phyloP scores from a whole-genome alignment of 73 alveolate species.

The Breviolum minutum region DNA sequence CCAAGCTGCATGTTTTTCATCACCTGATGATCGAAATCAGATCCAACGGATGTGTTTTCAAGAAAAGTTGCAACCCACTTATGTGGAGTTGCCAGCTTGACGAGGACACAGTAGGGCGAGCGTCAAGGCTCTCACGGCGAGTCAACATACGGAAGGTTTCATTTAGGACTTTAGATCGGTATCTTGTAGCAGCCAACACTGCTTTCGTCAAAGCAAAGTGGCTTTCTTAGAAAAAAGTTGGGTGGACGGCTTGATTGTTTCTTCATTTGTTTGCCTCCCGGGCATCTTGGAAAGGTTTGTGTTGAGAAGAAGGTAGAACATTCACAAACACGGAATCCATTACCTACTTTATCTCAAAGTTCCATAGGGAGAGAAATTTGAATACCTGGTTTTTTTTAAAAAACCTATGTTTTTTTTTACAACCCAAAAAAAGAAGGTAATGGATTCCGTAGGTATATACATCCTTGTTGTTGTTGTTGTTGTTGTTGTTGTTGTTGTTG shows the following conservation, averaged over 20 bases:
- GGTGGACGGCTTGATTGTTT: neutral
- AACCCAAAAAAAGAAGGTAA: slow-evolving; percentile 19
- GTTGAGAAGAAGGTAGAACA: neutral
- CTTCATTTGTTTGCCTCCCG: neutral
- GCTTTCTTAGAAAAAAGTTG: neutral
- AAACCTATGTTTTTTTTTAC: neutral
- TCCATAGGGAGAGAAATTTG: too few relatives aligned
- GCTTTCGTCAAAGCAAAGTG: neutral
- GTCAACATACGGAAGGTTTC: neutral
- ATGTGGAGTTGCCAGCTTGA: neutral
- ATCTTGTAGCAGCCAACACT: neutral
- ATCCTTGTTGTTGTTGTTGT: neutral
- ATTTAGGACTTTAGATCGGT: neutral
- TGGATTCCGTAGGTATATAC: neutral
- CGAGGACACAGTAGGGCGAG: neutral
- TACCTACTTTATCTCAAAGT: too few relatives aligned
- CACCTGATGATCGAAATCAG: too few relatives aligned
- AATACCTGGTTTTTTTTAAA: slow-evolving; percentile 12
- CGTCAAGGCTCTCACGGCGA: neutral
- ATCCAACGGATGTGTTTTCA: too few relatives aligned
- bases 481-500: neutral
- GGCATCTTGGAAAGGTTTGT: neutral
- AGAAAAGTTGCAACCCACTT: too few relatives aligned
- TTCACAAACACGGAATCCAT: too few relatives aligned
- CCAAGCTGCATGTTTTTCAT: neutral